Percentiles rank a stretch among this genome's conserved stretches.
phyloP scores from a whole-genome alignment of 306 rosid genomes.

The Vachellia pachyceras region DNA sequence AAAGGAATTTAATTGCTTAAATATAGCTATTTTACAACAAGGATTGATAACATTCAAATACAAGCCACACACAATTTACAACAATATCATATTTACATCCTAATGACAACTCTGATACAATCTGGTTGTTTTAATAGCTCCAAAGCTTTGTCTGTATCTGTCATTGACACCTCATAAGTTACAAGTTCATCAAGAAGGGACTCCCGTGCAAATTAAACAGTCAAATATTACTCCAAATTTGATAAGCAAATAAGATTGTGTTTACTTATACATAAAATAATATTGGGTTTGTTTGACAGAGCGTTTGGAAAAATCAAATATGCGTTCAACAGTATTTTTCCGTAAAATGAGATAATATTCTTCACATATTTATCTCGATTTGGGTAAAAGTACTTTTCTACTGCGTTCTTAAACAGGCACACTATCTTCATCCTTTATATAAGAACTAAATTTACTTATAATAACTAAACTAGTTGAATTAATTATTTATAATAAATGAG shows the following conservation, averaged over 20 bases:
- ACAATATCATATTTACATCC: conserved; percentile 29
- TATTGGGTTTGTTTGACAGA: too few species aligned
- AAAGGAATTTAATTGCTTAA: neutral
- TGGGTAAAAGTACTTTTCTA: too few species aligned
- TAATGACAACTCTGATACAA: conserved; percentile 48
- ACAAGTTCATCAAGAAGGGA: conserved; percentile 38
- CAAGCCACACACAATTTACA: neutral
- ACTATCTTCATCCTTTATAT: too few species aligned
- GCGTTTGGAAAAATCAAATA: too few species aligned
- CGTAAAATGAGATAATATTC: too few species aligned
- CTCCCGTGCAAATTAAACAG: conserved; percentile 35
- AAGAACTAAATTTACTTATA: too few species aligned
- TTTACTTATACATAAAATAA: neutral
- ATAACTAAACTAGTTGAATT: too few species aligned
- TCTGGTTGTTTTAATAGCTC: conserved; percentile 36
- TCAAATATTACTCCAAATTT: neutral
- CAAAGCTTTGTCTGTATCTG: conserved; percentile 37
- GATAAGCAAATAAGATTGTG: neutral
- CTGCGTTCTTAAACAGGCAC: too few species aligned
- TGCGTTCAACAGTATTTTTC: too few species aligned
- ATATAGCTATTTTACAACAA: conserved; percentile 5
- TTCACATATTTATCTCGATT: too few species aligned
- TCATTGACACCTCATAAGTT: conserved; percentile 37
- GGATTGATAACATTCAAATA: neutral
- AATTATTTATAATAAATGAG: too few species aligned